Base-by-base conservation (phyloP, 371 early-diverging fungal genomes). In the Coemansia sp. region DNA sequence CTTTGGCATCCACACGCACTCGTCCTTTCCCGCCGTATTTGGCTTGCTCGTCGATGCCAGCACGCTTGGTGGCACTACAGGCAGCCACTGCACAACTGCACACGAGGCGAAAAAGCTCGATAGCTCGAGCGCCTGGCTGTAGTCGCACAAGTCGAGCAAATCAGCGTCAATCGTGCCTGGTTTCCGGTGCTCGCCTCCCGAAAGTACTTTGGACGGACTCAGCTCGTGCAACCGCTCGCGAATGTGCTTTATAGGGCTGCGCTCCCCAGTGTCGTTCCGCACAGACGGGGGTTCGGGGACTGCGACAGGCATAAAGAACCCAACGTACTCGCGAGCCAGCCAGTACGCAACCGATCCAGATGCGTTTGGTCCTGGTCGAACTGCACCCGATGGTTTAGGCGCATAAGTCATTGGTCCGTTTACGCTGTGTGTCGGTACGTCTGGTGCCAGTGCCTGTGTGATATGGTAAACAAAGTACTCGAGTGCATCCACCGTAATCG, bases 381-480 rank as follows among this genome's bases (percentile, higher is more conserved):
- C 48, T 15, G 48, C n/a, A 1, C 61, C 61, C 7, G 49, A 4
- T 15, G 66, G 24, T 32, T 28, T 26, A 19, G 61, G 12, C 3
- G 66, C 54, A 49, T 51, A 56, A 4, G 32, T 9, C 13, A 55
- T 26, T 5, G 58, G 12, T 3, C 36, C 36, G 46, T 54, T 26
- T 11, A 49, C 23, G 28, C 44, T n/a, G 32, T 41, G 56, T 28
- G 56, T 26, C 26, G 72, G 21, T 29, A 29, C 59, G 23, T 62
- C 73, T 11, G 73, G 65, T 21, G 68, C 69, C 9, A 76, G 54
- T 13, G 77, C 77, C 51, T 56, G 56, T 61, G 65, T 61, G 1
- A 76, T 15, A 46, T 76, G 69, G 52, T 65, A 76, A 21, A 76
- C 1, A 4, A 67, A 68, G 48, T 65, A 65, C 48, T 76, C 73